phyloP scores from a whole-genome alignment of 257 asterid genomes.

The Knoxia roxburghii region DNA sequence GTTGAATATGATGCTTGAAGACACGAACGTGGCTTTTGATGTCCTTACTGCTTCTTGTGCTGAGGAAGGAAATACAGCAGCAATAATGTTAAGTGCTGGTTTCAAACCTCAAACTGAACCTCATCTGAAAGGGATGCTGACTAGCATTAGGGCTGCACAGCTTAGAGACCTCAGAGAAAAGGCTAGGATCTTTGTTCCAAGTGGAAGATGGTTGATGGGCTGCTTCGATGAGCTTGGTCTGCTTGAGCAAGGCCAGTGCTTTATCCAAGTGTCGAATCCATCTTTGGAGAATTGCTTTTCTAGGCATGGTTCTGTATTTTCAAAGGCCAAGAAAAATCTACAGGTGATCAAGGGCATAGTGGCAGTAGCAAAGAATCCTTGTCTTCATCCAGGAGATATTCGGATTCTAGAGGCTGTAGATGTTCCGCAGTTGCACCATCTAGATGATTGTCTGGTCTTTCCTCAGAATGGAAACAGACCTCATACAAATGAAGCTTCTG shows the following conservation, averaged over 20 bases:
- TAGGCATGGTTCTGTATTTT: conserved; percentile 63
- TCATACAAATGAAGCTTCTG: conserved; percentile 90
- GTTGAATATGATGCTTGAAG: conserved; percentile 59
- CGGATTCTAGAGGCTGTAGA: conserved; percentile 82
- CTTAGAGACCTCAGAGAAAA: conserved; percentile 73
- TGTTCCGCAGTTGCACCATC: conserved; percentile 53
- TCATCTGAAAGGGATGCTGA: conserved; percentile 77
- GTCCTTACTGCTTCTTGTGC: conserved; percentile 67
- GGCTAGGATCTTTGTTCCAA: conserved; percentile 76
- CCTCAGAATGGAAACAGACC: conserved; percentile 93
- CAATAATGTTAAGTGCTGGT: conserved; percentile 87
- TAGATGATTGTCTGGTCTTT: conserved; percentile 75
- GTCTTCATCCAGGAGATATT: conserved; percentile 96
- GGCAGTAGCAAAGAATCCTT: conserved; percentile 83
- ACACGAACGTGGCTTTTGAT: conserved; percentile 65
- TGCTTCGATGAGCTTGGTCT: conserved; percentile 79
- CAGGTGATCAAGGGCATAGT: conserved; percentile 67
- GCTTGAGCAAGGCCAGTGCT: conserved; percentile 84
- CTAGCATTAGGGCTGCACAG: conserved; percentile 84
- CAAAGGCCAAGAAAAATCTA: conserved; percentile 36
- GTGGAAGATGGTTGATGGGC: conserved; percentile 95
- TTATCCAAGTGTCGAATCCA: conserved; percentile 72
- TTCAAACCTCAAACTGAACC: conserved; percentile 74
- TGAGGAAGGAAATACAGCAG: conserved; percentile 71
- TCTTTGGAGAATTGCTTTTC: conserved; percentile 61